Base-by-base conservation (phyloP, 2,329 filamentous ascomycete species). In the Albifimbria verrucaria region DNA sequence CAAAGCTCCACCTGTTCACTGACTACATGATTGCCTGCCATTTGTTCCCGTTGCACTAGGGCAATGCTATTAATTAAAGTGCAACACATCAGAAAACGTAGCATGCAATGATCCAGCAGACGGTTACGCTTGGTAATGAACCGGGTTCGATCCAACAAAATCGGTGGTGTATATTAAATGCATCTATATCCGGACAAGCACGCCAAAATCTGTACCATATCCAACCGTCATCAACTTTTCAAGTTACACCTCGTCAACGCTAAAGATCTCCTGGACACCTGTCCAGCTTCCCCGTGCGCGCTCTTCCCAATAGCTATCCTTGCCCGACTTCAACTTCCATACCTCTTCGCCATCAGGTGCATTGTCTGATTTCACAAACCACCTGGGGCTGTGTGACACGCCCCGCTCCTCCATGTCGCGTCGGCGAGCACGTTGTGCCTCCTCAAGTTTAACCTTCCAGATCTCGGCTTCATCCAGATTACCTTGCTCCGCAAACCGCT, bases 301-400 rank as follows among this genome's bases (percentile, higher is more conserved):
- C 72, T 90, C 87, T 66, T 96, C 92, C 94, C 94, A 99, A 72
- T 99, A 99, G 9, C 90, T 87, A 18, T 95, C 91, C 71, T 88
- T 92, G 20, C 92, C 91, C 3, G 77, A 77, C 74, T 87, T 94
- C 57, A 96, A 70, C 63, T 85, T 81, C 89, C 89, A 90, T 11
- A 88, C 77, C 65, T 89, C 85, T 65, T 89, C 86, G 4, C 80
- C 81, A 47, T 82, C 79, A 15, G 74, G 72, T 2, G 72, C 75
- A 22, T 80, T 77, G n/a, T 79, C 77, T 9, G 89, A 85, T 71
- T 82, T 87, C 50, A 85, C 82, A 67, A 99, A 99, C 92, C 93
- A 99, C 59, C 82, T 80, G 6, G 94, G 90, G 60, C 75, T 81
- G 79, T 92, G 87, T 53, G 77, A 72, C 63, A 91, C 85, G 1